A percentile compares a stretch with the other conserved stretches of the same genome.
Evolutionary conservation across 495 filamentous ascomycete genomes (phyloP).

Genomic region (Jackrogersella minutella): DNA sequence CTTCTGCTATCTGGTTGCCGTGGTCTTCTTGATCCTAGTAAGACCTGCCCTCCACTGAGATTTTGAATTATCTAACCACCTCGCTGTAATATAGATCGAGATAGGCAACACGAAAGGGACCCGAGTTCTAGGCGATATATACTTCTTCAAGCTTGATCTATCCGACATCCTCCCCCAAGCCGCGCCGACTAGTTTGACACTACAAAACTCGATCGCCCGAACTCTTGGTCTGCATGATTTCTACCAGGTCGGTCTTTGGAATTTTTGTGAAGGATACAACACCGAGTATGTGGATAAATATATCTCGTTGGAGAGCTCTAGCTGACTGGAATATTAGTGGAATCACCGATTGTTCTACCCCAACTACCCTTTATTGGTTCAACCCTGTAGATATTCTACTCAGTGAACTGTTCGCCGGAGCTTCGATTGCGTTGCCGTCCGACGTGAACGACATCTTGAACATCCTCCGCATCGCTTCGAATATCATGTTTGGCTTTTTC

Average conservation of each 20-base stretch:
- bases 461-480: constrained; percentile 77
- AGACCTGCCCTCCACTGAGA: constrained; percentile 11
- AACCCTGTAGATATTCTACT: constrained; percentile 84
- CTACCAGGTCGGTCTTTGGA: constrained; percentile 92
- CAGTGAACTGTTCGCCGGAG: constrained; percentile 79
- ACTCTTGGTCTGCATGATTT: constrained; percentile 91
- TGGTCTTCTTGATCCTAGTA: constrained; percentile 79
- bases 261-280: constrained; percentile 85
- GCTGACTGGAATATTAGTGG: constrained; percentile 54
- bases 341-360: constrained; percentile 75
- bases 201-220: constrained; percentile 90
- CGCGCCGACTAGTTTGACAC: constrained; percentile 70
- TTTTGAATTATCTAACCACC: constrained; percentile 14
- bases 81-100: constrained; percentile 55
- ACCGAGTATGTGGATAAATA: constrained; percentile 49
- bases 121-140: constrained; percentile 70
- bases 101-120: constrained; percentile 73
- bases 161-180: constrained; percentile 79
- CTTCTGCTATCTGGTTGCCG: constrained; percentile 73
- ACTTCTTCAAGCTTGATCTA: constrained; percentile 86
- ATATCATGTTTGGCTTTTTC: constrained; percentile 93
- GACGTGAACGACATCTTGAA: constrained; percentile 74
- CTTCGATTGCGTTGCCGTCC: constrained; percentile 81
- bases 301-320: neutral
- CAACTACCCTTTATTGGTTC: constrained; percentile 82